These are phyloP conservation scores for Geosiphon pyriformis DNA, from an alignment of 192 early-diverging fungal genomes.

Conservation along the genomic window DNA sequence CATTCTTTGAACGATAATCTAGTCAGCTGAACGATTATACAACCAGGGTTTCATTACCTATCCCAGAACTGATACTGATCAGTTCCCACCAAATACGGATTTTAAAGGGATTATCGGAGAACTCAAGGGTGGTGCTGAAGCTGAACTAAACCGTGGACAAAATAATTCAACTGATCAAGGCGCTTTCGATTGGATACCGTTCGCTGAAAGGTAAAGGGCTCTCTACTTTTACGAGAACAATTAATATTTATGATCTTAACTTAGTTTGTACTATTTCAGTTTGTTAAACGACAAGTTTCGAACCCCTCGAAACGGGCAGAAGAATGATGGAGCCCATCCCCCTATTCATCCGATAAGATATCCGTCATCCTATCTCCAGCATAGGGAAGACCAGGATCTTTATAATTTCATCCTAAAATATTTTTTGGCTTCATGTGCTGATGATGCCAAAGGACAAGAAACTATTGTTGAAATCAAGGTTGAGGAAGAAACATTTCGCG, in stretches of 20 bases:
- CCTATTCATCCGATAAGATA: conserved; percentile 87
- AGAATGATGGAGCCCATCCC: conserved; percentile 96
- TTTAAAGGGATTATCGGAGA: conserved; percentile 58
- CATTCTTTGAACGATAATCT: neutral
- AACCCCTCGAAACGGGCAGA: conserved; percentile 71
- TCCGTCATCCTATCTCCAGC: conserved; percentile 38
- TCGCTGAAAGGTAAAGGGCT: conserved; percentile 39
- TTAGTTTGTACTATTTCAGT: conserved; percentile 24
- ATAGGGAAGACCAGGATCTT: conserved; percentile 49
- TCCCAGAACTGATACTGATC: conserved; percentile 94
- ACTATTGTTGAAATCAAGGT: conserved; percentile 70
- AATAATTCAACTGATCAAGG: conserved; percentile 29
- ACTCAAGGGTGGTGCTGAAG: conserved; percentile 32
- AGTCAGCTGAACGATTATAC: conserved; percentile 88
- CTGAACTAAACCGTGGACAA: neutral
- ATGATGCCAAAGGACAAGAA: conserved; percentile 81
- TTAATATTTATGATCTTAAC: neutral
- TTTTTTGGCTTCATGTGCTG: conserved; percentile 90
- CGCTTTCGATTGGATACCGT: conserved; percentile 35
- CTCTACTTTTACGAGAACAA: neutral
- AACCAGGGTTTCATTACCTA: conserved; percentile 88
- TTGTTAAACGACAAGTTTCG: conserved; percentile 63
- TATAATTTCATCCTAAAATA: conserved; percentile 86
- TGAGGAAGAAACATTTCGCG: conserved; percentile 67
- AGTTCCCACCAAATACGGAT: conserved; percentile 74